These are phyloP conservation scores for Dendrobium chrysotoxum DNA, from an alignment of 106 monocot species.

Conservation along the genomic window DNA sequence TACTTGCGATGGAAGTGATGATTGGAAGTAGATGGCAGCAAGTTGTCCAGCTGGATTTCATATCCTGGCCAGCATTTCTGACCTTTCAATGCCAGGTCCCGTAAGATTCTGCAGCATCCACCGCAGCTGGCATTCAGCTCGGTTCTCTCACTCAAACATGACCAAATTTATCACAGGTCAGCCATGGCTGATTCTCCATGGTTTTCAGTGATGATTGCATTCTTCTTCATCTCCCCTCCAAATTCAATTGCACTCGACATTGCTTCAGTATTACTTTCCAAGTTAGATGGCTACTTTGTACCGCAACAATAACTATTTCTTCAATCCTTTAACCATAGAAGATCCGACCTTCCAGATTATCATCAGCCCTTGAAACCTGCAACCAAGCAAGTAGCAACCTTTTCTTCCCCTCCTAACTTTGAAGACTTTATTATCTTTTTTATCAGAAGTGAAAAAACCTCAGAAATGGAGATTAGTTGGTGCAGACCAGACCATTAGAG, in stretches of 20 bases:
- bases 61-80: neutral
- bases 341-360: neutral
- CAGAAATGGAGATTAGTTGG: slow-evolving; percentile 1
- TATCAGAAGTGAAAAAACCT: neutral
- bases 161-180: neutral
- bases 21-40: too few relatives aligned
- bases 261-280: slow-evolving; percentile 2
- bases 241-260: neutral
- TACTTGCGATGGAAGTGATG: too few relatives aligned
- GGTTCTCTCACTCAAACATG: neutral
- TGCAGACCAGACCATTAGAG: neutral
- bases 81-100: neutral
- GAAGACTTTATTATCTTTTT: neutral
- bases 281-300: neutral
- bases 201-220: neutral
- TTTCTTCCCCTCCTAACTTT: neutral
- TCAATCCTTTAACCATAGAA: slow-evolving; percentile 4
- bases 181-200: neutral
- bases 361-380: neutral
- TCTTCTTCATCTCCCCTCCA: neutral
- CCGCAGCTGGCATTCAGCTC: neutral
- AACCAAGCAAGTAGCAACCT: neutral
- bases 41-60: neutral
- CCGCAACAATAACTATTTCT: neutral
- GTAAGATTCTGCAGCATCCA: neutral